Conservation (phyloP, 2,329 filamentous ascomycete genomes). For the Botryotinia narcissicola region DNA sequence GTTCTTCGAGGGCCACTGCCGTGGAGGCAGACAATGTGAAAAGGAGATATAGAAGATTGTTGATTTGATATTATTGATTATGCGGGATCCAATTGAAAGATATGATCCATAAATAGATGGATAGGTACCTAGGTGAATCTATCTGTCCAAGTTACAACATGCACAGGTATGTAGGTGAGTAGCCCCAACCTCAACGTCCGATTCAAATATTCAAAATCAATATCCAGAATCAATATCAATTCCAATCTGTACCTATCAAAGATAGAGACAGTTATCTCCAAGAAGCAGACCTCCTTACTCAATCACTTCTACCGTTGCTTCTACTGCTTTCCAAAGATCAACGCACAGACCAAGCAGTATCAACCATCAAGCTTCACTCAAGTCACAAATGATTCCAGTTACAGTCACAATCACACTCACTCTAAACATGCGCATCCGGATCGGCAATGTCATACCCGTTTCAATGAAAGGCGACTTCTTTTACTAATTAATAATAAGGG, state of each 20-base stretch:
- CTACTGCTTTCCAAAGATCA: background rate
- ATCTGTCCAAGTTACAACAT: too few species aligned
- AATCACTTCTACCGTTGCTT: background rate
- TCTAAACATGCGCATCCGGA: background rate
- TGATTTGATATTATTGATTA: background rate
- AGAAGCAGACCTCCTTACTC: background rate
- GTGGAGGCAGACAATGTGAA: background rate
- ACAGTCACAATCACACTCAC: background rate
- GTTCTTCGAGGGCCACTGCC: background rate
- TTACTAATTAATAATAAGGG: background rate
- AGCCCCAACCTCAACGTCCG: background rate
- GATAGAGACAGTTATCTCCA: background rate
- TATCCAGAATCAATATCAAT: background rate
- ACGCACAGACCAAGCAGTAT: background rate
- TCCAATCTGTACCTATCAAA: background rate
- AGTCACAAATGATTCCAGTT: background rate
- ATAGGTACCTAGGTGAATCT: background rate
- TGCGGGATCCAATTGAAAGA: background rate
- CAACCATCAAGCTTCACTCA: background rate
- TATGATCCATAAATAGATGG: background rate
- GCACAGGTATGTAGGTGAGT: background rate
- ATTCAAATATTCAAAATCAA: background rate
- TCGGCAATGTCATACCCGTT: constrained; percentile 1
- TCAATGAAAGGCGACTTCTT: background rate
- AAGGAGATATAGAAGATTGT: background rate